phyloP scores from a whole-genome alignment of 2,329 filamentous ascomycete genomes.

The Aplosporella prunicola region DNA sequence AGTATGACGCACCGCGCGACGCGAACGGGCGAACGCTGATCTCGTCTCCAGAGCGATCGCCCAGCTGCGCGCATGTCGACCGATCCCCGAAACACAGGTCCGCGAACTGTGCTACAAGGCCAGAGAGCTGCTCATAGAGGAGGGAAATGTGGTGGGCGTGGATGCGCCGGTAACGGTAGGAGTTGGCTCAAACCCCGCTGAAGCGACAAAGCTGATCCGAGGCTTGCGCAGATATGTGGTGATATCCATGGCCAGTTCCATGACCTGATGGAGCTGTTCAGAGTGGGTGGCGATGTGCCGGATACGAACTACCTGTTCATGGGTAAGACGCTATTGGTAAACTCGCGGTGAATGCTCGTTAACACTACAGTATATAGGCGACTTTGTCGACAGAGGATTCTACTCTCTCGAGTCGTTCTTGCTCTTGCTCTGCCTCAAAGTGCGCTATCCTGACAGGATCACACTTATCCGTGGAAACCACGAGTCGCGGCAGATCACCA shows the following conservation, averaged over 20 bases:
- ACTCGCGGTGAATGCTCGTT: neutral
- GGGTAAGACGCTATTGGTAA: conserved; percentile 45
- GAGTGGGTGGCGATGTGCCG: conserved; percentile 84
- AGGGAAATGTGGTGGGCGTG: conserved; percentile 93
- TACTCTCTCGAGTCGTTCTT: conserved; percentile 97
- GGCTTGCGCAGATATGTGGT: conserved; percentile 63
- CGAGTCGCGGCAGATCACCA: conserved; percentile 93
- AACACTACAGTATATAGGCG: conserved; percentile 45
- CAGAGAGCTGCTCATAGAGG: conserved; percentile 89
- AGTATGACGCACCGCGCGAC: conserved; percentile 43
- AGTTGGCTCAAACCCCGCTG: neutral
- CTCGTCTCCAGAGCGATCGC: conserved; percentile 65
- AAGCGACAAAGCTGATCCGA: conserved; percentile 17
- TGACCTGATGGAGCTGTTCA: conserved; percentile 92
- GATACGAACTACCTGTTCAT: conserved; percentile 97
- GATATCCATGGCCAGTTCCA: conserved; percentile 97
- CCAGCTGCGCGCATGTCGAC: conserved; percentile 88
- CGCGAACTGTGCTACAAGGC: conserved; percentile 97
- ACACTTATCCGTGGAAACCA: conserved; percentile 92
- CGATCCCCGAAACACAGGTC: conserved; percentile 91
- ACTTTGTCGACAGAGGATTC: conserved; percentile 96
- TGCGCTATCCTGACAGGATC: conserved; percentile 93
- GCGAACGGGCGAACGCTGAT: conserved; percentile 1
- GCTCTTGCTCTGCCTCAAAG: conserved; percentile 89
- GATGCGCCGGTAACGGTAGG: conserved; percentile 85